Conservation (phyloP, 2,329 filamentous ascomycete species). For the Colletotrichum noveboracense region DNA sequence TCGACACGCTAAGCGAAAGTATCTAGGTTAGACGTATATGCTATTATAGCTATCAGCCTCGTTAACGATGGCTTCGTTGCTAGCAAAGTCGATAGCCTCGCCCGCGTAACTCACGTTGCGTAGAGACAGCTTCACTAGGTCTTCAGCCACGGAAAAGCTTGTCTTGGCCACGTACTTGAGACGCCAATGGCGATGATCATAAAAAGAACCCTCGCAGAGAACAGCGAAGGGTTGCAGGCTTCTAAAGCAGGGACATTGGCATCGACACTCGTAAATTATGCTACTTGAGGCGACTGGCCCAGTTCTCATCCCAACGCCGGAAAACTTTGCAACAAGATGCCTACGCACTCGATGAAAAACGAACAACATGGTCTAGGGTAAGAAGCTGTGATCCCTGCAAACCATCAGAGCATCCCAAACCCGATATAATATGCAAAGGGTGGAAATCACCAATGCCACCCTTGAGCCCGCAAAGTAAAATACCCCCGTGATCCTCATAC, state of each 20-base stretch:
- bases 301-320: not conserved
- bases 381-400: not conserved
- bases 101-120: too few relatives aligned
- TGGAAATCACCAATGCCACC: conserved; percentile 11
- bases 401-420: not conserved
- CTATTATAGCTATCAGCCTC: too few relatives aligned
- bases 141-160: too few relatives aligned
- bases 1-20: not conserved
- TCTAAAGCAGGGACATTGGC: not conserved
- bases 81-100: too few relatives aligned
- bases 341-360: not conserved
- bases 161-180: too few relatives aligned
- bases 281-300: not conserved
- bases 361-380: not conserved
- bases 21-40: too few relatives aligned
- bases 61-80: too few relatives aligned
- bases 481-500: not conserved
- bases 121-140: too few relatives aligned
- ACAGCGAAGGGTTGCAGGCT: not conserved
- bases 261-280: not conserved
- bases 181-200: not conserved
- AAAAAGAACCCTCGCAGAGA: not conserved
- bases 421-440: not conserved
- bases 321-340: not conserved
- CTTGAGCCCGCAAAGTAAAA: conserved; percentile 3